These are phyloP conservation scores for Kluyveromyces sp. DNA, from an alignment of 1,139 yeast genomes.

Conservation along the genomic window DNA sequence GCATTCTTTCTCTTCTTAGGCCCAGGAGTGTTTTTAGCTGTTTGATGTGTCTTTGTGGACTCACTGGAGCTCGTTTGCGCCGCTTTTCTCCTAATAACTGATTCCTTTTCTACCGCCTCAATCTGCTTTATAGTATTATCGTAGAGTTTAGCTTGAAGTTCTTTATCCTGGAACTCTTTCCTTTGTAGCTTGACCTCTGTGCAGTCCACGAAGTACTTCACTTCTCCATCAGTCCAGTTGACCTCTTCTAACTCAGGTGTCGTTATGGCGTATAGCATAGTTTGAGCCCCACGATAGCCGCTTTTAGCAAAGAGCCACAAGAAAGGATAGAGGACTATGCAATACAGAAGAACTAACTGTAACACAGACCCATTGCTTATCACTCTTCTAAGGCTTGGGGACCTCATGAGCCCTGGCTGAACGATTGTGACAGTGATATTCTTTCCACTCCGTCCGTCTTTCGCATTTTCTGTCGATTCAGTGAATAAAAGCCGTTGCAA, in stretches of 20 bases:
- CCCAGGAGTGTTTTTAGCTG: not conserved
- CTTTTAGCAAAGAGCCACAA: slow-evolving; percentile 78
- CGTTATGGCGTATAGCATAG: slow-evolving; percentile 59
- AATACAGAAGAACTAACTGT: slow-evolving; percentile 58
- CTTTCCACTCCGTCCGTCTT: slow-evolving; percentile 51
- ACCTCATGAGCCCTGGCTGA: slow-evolving; percentile 88
- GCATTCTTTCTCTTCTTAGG: not conserved
- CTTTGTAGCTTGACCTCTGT: slow-evolving; percentile 51
- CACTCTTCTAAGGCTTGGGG: slow-evolving; percentile 76
- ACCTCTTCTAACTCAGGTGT: slow-evolving; percentile 55
- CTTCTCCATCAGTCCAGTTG: slow-evolving; percentile 45
- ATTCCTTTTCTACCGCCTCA: slow-evolving; percentile 53
- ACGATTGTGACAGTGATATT: slow-evolving; percentile 70
- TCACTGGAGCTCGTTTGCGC: not conserved
- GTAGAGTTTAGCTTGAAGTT: slow-evolving; percentile 55
- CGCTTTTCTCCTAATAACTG: slow-evolving; percentile 50
- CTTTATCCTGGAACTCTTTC: slow-evolving; percentile 54
- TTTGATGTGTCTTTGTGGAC: not conserved
- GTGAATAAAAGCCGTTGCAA: slow-evolving; percentile 55
- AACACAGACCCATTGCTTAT: slow-evolving; percentile 68
- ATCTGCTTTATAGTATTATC: slow-evolving; percentile 55
- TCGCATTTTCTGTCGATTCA: slow-evolving; percentile 33
- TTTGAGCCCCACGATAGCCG: slow-evolving; percentile 72
- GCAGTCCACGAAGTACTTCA: slow-evolving; percentile 69
- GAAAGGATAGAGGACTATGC: slow-evolving; percentile 62